A percentile compares a stretch with the other conserved stretches of the same genome.
These are phyloP conservation scores for Agapanthus africanus DNA, from an alignment of 106 monocot genomes.

Conservation along the genomic window DNA sequence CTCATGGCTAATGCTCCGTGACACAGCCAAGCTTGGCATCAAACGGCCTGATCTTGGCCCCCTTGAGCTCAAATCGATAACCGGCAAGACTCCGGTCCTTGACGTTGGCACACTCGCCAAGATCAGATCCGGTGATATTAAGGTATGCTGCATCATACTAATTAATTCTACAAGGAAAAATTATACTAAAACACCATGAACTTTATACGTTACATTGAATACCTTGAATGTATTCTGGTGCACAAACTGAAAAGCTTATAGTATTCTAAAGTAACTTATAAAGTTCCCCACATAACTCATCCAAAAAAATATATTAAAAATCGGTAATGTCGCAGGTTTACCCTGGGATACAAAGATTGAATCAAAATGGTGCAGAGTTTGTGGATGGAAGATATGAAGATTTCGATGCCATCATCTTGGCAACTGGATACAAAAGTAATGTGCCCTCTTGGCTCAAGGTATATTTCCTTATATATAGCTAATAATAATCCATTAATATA, in stretches of 20 bases:
- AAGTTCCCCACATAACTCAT: too few relatives aligned
- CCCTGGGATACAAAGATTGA: constrained; percentile 14
- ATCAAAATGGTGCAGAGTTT: constrained; percentile 23
- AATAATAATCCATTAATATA: too few relatives aligned
- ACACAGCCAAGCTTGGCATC: constrained; percentile 34
- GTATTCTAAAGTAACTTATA: too few relatives aligned
- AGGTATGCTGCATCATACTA: too few relatives aligned
- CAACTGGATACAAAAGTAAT: constrained; percentile 52
- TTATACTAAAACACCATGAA: too few relatives aligned
- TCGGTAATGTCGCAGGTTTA: constrained; percentile 32
- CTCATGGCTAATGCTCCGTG: constrained; percentile 28
- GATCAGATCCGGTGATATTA: constrained; percentile 48
- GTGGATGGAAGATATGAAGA: constrained; percentile 32
- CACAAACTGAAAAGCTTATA: too few relatives aligned
- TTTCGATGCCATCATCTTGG: constrained; percentile 40
- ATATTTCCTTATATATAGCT: too few relatives aligned
- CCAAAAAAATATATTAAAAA: too few relatives aligned
- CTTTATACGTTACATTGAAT: too few relatives aligned
- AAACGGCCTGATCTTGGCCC: constrained; percentile 34
- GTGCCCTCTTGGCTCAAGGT: constrained; percentile 57
- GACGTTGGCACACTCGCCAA: constrained; percentile 43
- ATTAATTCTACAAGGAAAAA: too few relatives aligned
- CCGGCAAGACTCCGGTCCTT: constrained; percentile 56
- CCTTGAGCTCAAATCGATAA: constrained; percentile 34
- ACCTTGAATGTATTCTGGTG: too few relatives aligned